phyloP scores from a whole-genome alignment of 768 basidiomycete species.

The Tulasnella sp. region DNA sequence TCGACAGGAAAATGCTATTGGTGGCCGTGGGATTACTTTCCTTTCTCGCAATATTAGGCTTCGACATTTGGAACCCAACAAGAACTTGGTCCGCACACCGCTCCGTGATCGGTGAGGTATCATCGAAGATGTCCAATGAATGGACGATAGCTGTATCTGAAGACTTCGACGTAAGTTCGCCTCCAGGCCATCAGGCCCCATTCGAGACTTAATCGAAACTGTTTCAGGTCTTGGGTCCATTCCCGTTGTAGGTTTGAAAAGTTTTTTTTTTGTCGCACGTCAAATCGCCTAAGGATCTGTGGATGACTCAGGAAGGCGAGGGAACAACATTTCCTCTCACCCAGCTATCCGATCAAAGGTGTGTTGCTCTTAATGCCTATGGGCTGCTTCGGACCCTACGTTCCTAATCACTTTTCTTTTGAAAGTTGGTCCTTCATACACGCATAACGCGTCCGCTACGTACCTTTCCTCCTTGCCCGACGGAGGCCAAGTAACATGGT shows the following conservation, averaged over 20 bases:
- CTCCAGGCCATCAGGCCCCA: too few species aligned
- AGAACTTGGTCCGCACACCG: too few species aligned
- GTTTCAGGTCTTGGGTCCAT: conserved; percentile 11
- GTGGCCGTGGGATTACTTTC: too few species aligned
- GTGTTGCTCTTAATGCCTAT: not conserved
- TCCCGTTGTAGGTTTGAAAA: conserved; percentile 2
- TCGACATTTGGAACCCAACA: too few species aligned
- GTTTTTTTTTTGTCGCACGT: not conserved
- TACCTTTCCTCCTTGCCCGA: conserved; percentile 11
- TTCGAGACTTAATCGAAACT: not conserved
- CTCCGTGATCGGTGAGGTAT: too few species aligned
- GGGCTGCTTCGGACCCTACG: not conserved
- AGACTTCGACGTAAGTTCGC: too few species aligned
- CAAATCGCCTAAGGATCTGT: not conserved
- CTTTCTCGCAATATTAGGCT: too few species aligned
- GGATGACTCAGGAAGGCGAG: conserved; percentile 6
- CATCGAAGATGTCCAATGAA: too few species aligned
- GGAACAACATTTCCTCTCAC: conserved; percentile 14
- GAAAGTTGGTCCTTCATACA: not conserved
- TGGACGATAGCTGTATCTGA: too few species aligned
- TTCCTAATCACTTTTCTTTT: not conserved
- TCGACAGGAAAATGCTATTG: too few species aligned
- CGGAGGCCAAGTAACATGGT: conserved; percentile 14
- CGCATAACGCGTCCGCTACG: not conserved
- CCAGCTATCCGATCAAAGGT: conserved; percentile 11